Conservation (phyloP, 352 stramenopile species). For the Phytophthora pistaciae region DNA sequence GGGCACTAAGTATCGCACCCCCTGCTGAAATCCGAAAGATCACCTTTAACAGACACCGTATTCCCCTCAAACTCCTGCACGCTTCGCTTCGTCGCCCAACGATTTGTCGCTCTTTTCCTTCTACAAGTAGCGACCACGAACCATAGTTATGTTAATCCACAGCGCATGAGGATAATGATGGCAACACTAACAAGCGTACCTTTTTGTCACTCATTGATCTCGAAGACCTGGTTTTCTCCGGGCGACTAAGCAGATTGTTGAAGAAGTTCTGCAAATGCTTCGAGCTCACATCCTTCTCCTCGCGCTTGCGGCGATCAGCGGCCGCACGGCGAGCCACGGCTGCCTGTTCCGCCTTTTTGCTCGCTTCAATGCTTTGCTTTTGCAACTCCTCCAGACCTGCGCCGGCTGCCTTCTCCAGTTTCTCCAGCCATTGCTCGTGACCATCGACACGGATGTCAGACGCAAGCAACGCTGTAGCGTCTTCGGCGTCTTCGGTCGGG, state of each 20-base stretch:
- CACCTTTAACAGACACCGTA: neutral
- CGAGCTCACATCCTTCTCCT: slow-evolving; percentile 88
- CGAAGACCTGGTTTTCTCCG: slow-evolving; percentile 84
- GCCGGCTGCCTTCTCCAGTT: slow-evolving; percentile 82
- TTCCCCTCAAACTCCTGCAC: slow-evolving; percentile 23
- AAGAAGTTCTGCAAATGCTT: slow-evolving; percentile 91
- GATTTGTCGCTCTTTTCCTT: slow-evolving; percentile 78
- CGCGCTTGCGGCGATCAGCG: slow-evolving; percentile 76
- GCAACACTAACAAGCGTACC: slow-evolving; percentile 36
- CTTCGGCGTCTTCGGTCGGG: slow-evolving; percentile 53
- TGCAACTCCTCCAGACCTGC: slow-evolving; percentile 82
- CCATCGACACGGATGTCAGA: slow-evolving; percentile 70
- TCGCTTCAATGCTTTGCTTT: slow-evolving; percentile 87
- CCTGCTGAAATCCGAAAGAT: neutral
- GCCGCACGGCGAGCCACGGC: slow-evolving; percentile 71
- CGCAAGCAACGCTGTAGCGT: slow-evolving; percentile 34
- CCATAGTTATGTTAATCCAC: neutral
- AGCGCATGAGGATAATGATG: neutral
- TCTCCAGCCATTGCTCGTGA: slow-evolving; percentile 84
- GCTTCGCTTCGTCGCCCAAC: slow-evolving; percentile 66
- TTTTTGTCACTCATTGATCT: slow-evolving; percentile 69
- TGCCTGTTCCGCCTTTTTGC: slow-evolving; percentile 80
- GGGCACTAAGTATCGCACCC: neutral
- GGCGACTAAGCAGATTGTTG: slow-evolving; percentile 87
- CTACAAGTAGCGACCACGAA: slow-evolving; percentile 29